Percentiles rank a stretch among this genome's conserved stretches.
phyloP scores from a whole-genome alignment of 805 yeast genomes.

The Candida jianshihensis region DNA sequence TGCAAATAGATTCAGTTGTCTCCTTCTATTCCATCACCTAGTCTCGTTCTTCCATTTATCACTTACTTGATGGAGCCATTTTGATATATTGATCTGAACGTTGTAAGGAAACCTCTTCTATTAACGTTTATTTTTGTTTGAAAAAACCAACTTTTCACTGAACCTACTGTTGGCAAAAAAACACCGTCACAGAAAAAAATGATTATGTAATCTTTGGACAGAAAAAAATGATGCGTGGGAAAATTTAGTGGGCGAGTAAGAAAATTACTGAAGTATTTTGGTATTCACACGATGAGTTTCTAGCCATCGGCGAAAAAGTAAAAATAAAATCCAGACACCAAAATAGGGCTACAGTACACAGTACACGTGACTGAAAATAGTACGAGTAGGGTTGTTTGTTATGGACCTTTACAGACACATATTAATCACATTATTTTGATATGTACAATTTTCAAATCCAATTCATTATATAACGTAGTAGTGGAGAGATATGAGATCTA shows the following conservation, averaged over 20 bases:
- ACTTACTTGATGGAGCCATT: conserved; percentile 45
- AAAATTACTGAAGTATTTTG: no score
- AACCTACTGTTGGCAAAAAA: not conserved
- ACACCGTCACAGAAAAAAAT: not conserved
- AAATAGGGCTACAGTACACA: conserved; percentile 4
- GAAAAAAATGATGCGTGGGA: not conserved
- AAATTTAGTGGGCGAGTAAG: not conserved
- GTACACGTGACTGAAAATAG: conserved; percentile 14
- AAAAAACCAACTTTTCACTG: not conserved
- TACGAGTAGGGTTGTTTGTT: not conserved
- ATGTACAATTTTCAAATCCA: no score
- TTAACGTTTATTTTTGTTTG: not conserved
- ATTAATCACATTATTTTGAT: no score
- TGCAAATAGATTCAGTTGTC: no score
- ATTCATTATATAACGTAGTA: no score
- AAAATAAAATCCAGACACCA: conserved; percentile 12
- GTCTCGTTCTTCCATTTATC: no score
- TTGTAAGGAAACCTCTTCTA: not conserved
- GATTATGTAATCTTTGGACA: not conserved
- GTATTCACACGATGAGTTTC: conserved; percentile 10
- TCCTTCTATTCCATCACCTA: no score
- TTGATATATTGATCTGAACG: conserved; percentile 11
- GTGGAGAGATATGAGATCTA: no score
- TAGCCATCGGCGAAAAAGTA: no score
- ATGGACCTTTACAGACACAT: no score